Base-by-base conservation (phyloP, 768 basidiomycete genomes). In the Chalciporus pseudorubinellus region DNA sequence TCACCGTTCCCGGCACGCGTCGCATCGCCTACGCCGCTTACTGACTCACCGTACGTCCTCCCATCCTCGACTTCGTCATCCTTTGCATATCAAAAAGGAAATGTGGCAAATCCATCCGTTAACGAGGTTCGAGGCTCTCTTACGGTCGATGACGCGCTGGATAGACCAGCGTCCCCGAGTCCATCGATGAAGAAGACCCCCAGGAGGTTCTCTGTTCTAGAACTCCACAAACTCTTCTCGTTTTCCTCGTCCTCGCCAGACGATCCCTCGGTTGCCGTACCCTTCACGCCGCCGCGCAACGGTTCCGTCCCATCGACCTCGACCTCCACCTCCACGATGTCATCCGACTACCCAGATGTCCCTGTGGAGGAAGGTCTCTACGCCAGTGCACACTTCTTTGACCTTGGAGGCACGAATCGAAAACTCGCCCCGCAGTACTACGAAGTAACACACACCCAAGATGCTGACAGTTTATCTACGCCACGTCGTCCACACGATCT, bases 181-280 rank as follows among this genome's bases (percentile, higher is more conserved):
- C 69, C 68, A n/a, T 69, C 71, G 8, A 60, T 60, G 43, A 68
- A 60, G 52, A 62, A 61, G 52, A 57, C 51, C 22, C 63, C 52
- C 48, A 59, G 62, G 22, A 69, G 60, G 47, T 69, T 74, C 40
- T 74, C 73, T 52, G 63, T 72, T 31, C 62, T 66, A 51, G 72
- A 68, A 38, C 69, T 74, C 24, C 66, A 70, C 22, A 64, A 69
- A 39, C 58, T 73, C 39, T 64, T 68, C 57, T 58, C 59, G 1
- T 64, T 68, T 29, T 52, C 69, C 9, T 57, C 65, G 10, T 52
- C 67, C 9, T 49, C 59, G n/a, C 43, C 59, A 18, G 51, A 57
- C 26, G 50, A 52, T 22, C 33, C 48, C 11, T n/a, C 39, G 12
- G 20, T 44, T 18, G 51, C 44, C 2, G 14, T 16, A 19, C 34